Evolutionary conservation across 768 basidiomycete genomes (phyloP).

Genomic region (Dioszegia aurantiaca): DNA sequence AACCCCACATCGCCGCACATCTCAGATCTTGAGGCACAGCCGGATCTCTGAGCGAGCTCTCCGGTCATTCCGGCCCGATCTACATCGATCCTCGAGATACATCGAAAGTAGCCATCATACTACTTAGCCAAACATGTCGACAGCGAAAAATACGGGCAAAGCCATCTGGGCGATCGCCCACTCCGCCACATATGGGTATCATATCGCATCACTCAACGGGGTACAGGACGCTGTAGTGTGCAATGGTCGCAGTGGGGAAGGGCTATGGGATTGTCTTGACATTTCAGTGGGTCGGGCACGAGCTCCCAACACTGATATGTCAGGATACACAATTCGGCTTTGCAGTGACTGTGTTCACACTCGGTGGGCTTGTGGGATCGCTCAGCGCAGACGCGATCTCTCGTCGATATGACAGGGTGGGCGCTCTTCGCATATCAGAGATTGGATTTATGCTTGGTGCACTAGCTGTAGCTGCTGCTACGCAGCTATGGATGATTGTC

Average conservation of each 20-base stretch:
- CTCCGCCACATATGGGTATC: conserved; percentile 64
- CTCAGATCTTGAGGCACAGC: too few relatives aligned
- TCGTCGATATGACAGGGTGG: conserved; percentile 19
- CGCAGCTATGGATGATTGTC: conserved; percentile 15
- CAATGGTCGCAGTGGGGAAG: not conserved
- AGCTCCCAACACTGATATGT: not conserved
- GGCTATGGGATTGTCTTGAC: conserved; percentile 18
- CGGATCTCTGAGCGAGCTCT: too few relatives aligned
- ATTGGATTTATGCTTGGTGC: conserved; percentile 11
- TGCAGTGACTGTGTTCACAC: conserved; percentile 76
- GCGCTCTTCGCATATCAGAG: conserved; percentile 19
- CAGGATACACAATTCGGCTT: conserved; percentile 64
- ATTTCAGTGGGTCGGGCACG: conserved; percentile 19
- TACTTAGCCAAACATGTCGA: too few relatives aligned
- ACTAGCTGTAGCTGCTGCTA: conserved; percentile 16
- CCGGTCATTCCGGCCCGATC: conserved; percentile 1
- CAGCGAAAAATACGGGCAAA: not conserved
- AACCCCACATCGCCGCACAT: too few relatives aligned
- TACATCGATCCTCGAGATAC: not conserved
- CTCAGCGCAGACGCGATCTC: conserved; percentile 22
- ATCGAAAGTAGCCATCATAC: not conserved
- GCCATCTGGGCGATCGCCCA: conserved; percentile 27
- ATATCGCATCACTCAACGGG: conserved; percentile 83
- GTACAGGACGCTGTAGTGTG: conserved; percentile 58
- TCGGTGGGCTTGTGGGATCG: conserved; percentile 74